These are phyloP conservation scores for Fraxinus albicans DNA, from an alignment of 305 asterid genomes.

Conservation along the genomic window DNA sequence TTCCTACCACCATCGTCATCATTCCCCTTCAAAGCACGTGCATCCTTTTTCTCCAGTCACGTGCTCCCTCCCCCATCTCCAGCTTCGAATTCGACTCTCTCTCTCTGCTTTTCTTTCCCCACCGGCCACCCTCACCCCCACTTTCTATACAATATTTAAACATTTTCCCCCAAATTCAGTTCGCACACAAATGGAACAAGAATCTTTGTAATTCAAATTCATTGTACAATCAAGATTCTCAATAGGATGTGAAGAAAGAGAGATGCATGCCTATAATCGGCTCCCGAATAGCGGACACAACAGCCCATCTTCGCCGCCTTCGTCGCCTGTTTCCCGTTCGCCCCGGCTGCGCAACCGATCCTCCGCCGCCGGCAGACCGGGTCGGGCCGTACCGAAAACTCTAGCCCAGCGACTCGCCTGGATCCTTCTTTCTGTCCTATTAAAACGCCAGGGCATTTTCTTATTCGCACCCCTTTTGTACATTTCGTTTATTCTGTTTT, in stretches of 20 bases:
- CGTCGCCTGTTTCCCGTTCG: conserved; percentile 76
- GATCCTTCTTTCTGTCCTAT: conserved; percentile 56
- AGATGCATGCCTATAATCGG: conserved; percentile 83
- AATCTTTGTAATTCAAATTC: not conserved
- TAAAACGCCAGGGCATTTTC: conserved; percentile 80
- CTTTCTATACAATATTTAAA: conserved; percentile 20
- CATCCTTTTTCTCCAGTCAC: conserved; percentile 37
- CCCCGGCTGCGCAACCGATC: conserved; percentile 54
- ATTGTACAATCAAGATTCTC: not conserved
- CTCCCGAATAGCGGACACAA: conserved; percentile 80
- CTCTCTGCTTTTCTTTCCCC: not conserved
- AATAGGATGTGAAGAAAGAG: conserved; percentile 47
- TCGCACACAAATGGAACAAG: not conserved
- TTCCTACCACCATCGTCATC: conserved; percentile 23
- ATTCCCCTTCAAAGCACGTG: conserved; percentile 38
- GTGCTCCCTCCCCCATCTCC: conserved; percentile 33
- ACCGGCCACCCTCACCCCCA: conserved; percentile 7
- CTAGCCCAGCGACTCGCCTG: conserved; percentile 60
- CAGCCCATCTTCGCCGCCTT: conserved; percentile 81
- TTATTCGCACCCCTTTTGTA: conserved; percentile 81
- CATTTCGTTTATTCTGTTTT: conserved; percentile 74
- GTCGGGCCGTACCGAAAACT: conserved; percentile 41
- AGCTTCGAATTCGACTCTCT: conserved; percentile 6
- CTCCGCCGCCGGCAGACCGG: conserved; percentile 38
- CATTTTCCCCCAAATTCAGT: not conserved